Conservation (phyloP, 495 filamentous ascomycete species). For the Durotheca rogersii region DNA sequence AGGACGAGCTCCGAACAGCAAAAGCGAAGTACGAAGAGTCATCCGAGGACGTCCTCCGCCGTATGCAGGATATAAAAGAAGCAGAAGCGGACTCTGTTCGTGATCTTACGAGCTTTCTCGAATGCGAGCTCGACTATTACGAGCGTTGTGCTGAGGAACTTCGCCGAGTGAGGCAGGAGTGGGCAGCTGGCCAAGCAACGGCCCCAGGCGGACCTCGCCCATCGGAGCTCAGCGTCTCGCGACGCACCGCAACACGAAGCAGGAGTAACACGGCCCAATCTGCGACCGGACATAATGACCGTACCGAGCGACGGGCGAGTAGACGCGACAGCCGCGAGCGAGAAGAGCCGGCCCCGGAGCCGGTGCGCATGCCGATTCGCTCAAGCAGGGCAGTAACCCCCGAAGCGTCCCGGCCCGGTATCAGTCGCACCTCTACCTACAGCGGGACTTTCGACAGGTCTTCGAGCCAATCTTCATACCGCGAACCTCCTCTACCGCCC, state of each 20-base stretch:
- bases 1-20: slow-evolving; percentile 88
- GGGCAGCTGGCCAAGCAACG: slow-evolving; percentile 36
- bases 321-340: slow-evolving; percentile 39
- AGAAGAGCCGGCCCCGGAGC: slow-evolving; percentile 41
- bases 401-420: slow-evolving; percentile 41
- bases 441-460: slow-evolving; percentile 43
- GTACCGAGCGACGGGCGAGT: slow-evolving; percentile 35
- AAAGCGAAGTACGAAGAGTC: slow-evolving; percentile 97
- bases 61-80: slow-evolving; percentile 97
- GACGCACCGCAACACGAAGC: slow-evolving; percentile 40
- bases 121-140: slow-evolving; percentile 88
- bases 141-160: slow-evolving; percentile 81
- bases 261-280: slow-evolving; percentile 51
- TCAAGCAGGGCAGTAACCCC: slow-evolving; percentile 54
- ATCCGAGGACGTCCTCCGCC: slow-evolving; percentile 85
- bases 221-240: slow-evolving; percentile 18
- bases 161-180: slow-evolving; percentile 51
- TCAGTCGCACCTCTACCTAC: slow-evolving; percentile 49
- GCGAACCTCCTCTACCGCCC: slow-evolving; percentile 31
- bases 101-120: slow-evolving; percentile 79
- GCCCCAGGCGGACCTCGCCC: slow-evolving; percentile 27
- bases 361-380: slow-evolving; percentile 63
- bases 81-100: slow-evolving; percentile 80
- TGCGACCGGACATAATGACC: slow-evolving; percentile 43
- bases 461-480: slow-evolving; percentile 20